Evolutionary conservation across 1,284 basidiomycete genomes (phyloP).

Genomic region (Ceratobasidium sp.): DNA sequence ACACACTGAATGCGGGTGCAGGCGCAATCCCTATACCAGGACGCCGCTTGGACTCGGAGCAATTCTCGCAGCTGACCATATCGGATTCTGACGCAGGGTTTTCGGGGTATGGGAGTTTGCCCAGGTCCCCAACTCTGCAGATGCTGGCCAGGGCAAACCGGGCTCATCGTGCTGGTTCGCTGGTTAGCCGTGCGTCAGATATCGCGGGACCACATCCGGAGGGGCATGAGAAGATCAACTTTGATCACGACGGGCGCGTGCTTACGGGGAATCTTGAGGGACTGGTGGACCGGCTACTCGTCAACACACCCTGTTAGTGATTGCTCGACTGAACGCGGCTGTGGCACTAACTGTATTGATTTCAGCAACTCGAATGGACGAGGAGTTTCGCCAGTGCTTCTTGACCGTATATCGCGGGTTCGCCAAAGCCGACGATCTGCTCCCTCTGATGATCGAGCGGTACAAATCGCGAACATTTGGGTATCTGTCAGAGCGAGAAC

Average conservation of each 20-base stretch:
- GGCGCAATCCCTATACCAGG: slow-evolving; percentile 10
- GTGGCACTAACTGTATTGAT: neutral
- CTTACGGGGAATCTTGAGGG: slow-evolving; percentile 29
- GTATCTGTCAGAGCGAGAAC: neutral
- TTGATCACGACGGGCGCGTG: slow-evolving; percentile 20
- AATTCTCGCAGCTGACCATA: neutral
- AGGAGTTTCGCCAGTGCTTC: slow-evolving; percentile 33
- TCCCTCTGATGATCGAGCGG: slow-evolving; percentile 16
- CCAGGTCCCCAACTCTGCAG: slow-evolving; percentile 13
- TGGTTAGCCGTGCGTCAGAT: slow-evolving; percentile 10
- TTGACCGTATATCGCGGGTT: slow-evolving; percentile 39
- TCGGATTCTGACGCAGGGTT: neutral
- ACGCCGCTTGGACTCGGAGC: neutral
- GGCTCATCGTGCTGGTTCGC: neutral
- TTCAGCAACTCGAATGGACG: slow-evolving; percentile 17
- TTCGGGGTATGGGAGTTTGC: neutral
- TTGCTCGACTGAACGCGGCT: neutral
- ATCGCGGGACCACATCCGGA: slow-evolving; percentile 18
- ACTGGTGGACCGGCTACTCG: slow-evolving; percentile 11
- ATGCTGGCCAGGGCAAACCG: neutral
- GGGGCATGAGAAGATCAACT: slow-evolving; percentile 2
- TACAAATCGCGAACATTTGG: slow-evolving; percentile 6
- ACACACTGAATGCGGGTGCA: neutral
- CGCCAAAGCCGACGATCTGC: slow-evolving; percentile 22
- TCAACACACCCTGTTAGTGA: neutral